Conservation (phyloP, 2,329 filamentous ascomycete genomes). For the Penicillium olsonii region DNA sequence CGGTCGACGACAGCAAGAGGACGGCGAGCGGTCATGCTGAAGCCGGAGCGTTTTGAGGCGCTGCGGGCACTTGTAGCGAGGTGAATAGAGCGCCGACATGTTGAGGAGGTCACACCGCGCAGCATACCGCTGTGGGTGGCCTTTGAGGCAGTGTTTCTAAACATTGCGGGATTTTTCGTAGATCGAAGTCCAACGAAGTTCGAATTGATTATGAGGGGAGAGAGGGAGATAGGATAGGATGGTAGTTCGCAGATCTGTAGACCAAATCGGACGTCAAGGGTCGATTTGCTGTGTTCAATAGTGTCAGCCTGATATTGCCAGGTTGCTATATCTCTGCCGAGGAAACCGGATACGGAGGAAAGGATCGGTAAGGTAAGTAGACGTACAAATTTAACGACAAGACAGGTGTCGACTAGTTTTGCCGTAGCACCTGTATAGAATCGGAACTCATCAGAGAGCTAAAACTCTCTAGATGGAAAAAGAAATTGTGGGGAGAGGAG, state of each 20-base stretch:
- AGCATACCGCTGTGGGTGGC: constrained; percentile 41
- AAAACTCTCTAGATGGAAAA: constrained; percentile 31
- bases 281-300: constrained; percentile 1
- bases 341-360: constrained; percentile 27
- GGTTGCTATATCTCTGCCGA: constrained; percentile 21
- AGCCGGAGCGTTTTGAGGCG: constrained; percentile 36
- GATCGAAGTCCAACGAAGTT: constrained; percentile 12
- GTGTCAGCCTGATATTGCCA: constrained; percentile 18
- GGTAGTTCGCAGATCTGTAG: constrained; percentile 3
- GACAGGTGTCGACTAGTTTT: constrained; percentile 44
- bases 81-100: constrained; percentile 36
- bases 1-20: constrained; percentile 46
- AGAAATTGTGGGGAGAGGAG: constrained; percentile 14
- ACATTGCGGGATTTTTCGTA: constrained; percentile 39
- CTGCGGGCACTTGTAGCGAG: constrained; percentile 34
- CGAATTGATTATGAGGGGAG: constrained; percentile 7
- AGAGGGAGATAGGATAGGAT: not conserved
- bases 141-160: constrained; percentile 43
- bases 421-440: constrained; percentile 43
- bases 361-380: constrained; percentile 26
- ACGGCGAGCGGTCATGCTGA: constrained; percentile 41
- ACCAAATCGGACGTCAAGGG: constrained; percentile 6
- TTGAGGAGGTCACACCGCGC: constrained; percentile 35
- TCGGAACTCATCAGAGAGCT: constrained; percentile 44
- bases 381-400: constrained; percentile 18